Evolutionary conservation across 2,329 filamentous ascomycete species (phyloP).

Genomic region (Pestalotiopsis sp.): DNA sequence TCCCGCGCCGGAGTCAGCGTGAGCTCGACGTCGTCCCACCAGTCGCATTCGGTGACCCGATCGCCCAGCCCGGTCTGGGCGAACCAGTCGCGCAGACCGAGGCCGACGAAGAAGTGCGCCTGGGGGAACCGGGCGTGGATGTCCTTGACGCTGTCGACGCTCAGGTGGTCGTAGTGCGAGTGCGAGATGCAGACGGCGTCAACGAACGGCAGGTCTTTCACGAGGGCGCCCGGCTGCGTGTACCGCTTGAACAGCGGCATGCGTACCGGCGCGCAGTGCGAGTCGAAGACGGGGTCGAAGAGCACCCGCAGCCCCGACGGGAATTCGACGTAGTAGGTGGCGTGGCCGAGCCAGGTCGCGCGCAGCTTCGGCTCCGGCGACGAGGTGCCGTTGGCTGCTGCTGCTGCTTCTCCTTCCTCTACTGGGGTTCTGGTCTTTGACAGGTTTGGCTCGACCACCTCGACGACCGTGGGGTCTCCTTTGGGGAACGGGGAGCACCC

Average conservation of each 20-base stretch:
- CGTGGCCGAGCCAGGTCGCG: constrained; percentile 94
- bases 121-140: constrained; percentile 73
- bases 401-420: neutral
- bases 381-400: constrained; percentile 32
- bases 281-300: constrained; percentile 92
- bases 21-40: constrained; percentile 89
- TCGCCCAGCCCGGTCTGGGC: constrained; percentile 62
- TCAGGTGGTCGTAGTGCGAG: constrained; percentile 92
- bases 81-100: constrained; percentile 87
- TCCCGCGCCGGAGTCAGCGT: constrained; percentile 46
- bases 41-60: constrained; percentile 88
- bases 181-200: constrained; percentile 84
- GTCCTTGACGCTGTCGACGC: constrained; percentile 72
- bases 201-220: constrained; percentile 76
- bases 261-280: constrained; percentile 78
- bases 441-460: constrained; percentile 3
- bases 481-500: neutral
- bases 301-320: constrained; percentile 83
- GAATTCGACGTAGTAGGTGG: constrained; percentile 92
- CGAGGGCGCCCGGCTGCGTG: constrained; percentile 75
- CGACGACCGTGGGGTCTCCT: neutral
- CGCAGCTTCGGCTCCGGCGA: constrained; percentile 59
- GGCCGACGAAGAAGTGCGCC: constrained; percentile 84
- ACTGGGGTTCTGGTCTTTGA: neutral
- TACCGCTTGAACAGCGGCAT: constrained; percentile 76